Evolutionary conservation across 805 yeast genomes (phyloP), one percentile per base, ranked within the genome.

Genomic region (Candida wancherniae): DNA sequence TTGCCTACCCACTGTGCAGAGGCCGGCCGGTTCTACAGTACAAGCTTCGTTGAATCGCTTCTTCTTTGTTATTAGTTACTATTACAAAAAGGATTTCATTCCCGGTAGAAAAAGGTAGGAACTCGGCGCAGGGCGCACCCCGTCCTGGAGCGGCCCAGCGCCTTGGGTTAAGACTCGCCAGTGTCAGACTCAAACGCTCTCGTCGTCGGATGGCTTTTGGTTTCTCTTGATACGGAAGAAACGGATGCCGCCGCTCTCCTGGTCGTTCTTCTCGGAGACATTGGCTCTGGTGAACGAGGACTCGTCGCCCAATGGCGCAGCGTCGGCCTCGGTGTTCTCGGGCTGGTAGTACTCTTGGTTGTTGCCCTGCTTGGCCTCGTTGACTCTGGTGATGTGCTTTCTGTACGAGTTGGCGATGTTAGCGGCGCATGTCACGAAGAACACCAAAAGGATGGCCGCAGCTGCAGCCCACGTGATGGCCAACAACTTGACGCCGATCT

Each of bases 381-480:
- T 51, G 28, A 63, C 63, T 34, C 60, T 57, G 16, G 57, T 58
- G 45, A 63, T 59, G 55, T 76, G 80, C 38, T 66, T 66, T 42
- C 53, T 66, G 63, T 73, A 77, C 18, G 77, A 69, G 29, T 57
- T 54, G 36, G 65, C 60, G 37, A 73, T 60, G 28, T 66, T 56
- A 31, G 73, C 65, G 40, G 73, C 67, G 56, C 80, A 74, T 8
- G 74, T 56, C 45, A 72, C 53, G 53, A 74, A 56, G 61, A 69
- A 73, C 24, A 73, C 63, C 32, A 77, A 42, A 20, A 74, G 45
- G 37, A 74, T 54, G 40, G 68, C 57, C 4, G 71, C 78, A 32
- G 75, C 75, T 14, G 84, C 63, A 30, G 86, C 81, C 94, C 94
- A 84, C 5, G 77, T 51, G 33, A 81, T 50, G 49, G 82, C 88